Evolutionary conservation across 805 yeast genomes (phyloP), one percentile per base, ranked within the genome.

Genomic region (Cyberlindnera xylosilytica): DNA sequence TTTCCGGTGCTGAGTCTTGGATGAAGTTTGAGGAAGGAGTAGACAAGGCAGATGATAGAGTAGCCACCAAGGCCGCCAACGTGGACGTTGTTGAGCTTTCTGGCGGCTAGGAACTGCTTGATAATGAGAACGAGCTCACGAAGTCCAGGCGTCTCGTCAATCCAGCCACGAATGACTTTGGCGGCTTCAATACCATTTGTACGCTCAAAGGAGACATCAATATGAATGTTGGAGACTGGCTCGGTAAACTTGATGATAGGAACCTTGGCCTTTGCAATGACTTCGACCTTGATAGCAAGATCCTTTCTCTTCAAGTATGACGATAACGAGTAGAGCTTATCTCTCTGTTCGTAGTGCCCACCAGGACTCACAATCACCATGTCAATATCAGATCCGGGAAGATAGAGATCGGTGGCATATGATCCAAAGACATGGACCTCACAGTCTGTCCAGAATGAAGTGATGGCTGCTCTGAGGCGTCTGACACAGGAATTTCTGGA

Each of bases 301-400:
- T 74, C 72, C 32, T 71, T 66, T 31, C 74, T 70, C 52, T 87
- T 73, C 47, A 91, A 69, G 53, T 73, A 77, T 5, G 88, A 78
- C 2, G 96, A 80, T 10, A 91, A 68, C 53, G 81, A 81, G 59
- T 82, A 89, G 35, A 91, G 64, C 19, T 77, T 68, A n/a, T 79
- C 72, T 57, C 87, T 76, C 44, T 73, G 76, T 53, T 78, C 88
- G 40, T 68, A 68, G 52, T 76, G 75, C 3, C 82, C 80, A 12
- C 68, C 64, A 15, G 71, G 64, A 18, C 95, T 83, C 4, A 82
- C 69, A 19, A 91, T 76, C 34, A 90, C 97, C 81, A 93, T 82
- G 63, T 91, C 99, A 24, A 91, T 88, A 70, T 91, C 99, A 0
- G 97, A 87, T 2, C 96, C 96, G 0, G 98, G 98, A 15, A 91